phyloP scores from a whole-genome alignment of 2,329 filamentous ascomycete genomes.

The Chaetothyriales sp. region DNA sequence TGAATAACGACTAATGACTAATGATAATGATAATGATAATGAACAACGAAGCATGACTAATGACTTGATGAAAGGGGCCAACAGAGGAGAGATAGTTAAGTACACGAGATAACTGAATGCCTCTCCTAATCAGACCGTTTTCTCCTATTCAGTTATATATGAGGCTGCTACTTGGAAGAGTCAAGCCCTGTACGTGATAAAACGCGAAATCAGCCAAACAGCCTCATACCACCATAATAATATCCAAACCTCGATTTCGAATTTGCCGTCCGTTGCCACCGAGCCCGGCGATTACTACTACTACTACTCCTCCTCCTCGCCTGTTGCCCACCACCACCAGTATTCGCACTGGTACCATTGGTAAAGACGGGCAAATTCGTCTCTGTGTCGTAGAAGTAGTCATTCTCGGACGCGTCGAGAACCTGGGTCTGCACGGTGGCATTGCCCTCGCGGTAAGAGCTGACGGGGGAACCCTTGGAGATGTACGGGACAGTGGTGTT shows the following conservation, averaged over 20 bases:
- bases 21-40: too few species aligned
- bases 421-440: conserved; percentile 13
- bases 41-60: too few species aligned
- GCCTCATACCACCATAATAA: too few species aligned
- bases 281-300: background rate
- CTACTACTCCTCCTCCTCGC: background rate
- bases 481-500: conserved; percentile 35
- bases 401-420: conserved; percentile 3
- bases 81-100: too few species aligned
- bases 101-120: too few species aligned
- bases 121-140: too few species aligned
- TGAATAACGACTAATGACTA: too few species aligned
- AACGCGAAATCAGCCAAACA: too few species aligned
- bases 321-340: background rate
- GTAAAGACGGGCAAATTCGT: conserved; percentile 9
- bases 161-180: too few species aligned
- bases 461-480: conserved; percentile 32
- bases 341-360: conserved; percentile 3
- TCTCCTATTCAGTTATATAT: too few species aligned
- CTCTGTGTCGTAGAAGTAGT: conserved; percentile 11
- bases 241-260: background rate
- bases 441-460: conserved; percentile 31
- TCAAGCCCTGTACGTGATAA: too few species aligned
- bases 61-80: too few species aligned
- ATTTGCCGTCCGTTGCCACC: background rate